These are phyloP conservation scores for Botrytis cinerea DNA, from an alignment of 2,329 filamentous ascomycete species.

Conservation along the genomic window DNA sequence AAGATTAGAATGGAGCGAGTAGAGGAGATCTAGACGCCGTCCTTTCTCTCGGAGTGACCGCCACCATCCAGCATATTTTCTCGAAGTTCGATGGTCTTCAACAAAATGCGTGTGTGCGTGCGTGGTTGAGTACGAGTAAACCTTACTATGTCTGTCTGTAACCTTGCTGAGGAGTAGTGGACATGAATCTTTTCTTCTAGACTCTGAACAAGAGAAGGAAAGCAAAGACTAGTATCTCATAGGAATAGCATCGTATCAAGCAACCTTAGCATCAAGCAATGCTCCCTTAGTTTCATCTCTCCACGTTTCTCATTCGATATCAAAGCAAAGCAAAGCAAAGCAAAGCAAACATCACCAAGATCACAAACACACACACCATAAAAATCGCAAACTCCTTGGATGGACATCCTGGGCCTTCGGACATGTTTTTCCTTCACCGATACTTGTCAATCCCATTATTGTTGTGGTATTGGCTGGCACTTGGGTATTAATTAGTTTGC, in stretches of 20 bases:
- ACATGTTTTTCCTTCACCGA: not conserved
- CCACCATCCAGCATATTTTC: not conserved
- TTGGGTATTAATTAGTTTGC: not conserved
- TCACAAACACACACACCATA: too few species aligned
- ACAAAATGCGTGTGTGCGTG: not conserved
- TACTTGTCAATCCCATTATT: not conserved
- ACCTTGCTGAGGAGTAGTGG: not conserved
- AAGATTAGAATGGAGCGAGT: not conserved
- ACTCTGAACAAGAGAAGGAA: not conserved
- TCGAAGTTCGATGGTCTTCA: not conserved
- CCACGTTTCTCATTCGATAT: not conserved
- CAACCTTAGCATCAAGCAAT: not conserved
- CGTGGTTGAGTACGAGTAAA: not conserved
- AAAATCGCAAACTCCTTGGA: not conserved
- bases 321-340: not conserved
- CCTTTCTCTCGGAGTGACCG: not conserved
- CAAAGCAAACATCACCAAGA: too few species aligned
- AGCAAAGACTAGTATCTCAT: not conserved
- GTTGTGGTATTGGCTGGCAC: too few species aligned
- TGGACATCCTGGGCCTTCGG: not conserved
- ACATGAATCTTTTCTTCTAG: not conserved
- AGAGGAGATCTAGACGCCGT: not conserved
- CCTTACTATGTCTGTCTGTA: not conserved
- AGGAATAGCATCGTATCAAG: not conserved
- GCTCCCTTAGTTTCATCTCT: not conserved